Percentiles rank a stretch among this genome's conserved stretches.
These are phyloP conservation scores for Ophiostoma sp. DNA, from an alignment of 2,329 filamentous ascomycete species.

Conservation along the genomic window DNA sequence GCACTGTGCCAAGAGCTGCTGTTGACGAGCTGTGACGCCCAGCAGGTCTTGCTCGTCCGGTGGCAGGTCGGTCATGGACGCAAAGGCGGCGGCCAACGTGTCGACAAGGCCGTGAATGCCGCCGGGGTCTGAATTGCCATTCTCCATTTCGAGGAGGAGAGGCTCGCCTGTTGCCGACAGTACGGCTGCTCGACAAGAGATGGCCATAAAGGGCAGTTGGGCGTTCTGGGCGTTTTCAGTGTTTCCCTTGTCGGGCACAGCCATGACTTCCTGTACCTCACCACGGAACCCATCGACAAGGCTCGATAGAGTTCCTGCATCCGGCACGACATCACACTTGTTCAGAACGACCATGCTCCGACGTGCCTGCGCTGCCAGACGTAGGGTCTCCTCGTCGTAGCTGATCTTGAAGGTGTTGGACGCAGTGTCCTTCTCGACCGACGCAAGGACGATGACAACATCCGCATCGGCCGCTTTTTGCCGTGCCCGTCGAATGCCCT, in stretches of 20 bases:
- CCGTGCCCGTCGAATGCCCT: slow-evolving; percentile 86
- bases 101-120: slow-evolving; percentile 69
- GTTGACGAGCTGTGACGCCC: slow-evolving; percentile 87
- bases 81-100: slow-evolving; percentile 70
- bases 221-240: slow-evolving; percentile 24
- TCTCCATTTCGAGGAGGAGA: background rate
- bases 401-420: slow-evolving; percentile 42
- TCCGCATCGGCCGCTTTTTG: slow-evolving; percentile 80
- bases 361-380: slow-evolving; percentile 51
- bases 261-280: slow-evolving; percentile 6
- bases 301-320: slow-evolving; percentile 39
- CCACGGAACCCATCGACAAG: slow-evolving; percentile 40
- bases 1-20: slow-evolving; percentile 75
- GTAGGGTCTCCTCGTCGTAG: slow-evolving; percentile 57
- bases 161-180: background rate
- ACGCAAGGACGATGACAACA: slow-evolving; percentile 77
- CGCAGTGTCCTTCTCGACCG: slow-evolving; percentile 57
- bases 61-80: slow-evolving; percentile 67
- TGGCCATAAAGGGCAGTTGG: slow-evolving; percentile 9
- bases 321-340: slow-evolving; percentile 56
- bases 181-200: slow-evolving; percentile 26
- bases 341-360: slow-evolving; percentile 60
- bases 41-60: slow-evolving; percentile 78
- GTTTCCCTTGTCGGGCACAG: too few relatives aligned
- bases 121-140: slow-evolving; percentile 45